Evolutionary conservation across 768 basidiomycete species (phyloP).

Genomic region (Hygrophorus russula): DNA sequence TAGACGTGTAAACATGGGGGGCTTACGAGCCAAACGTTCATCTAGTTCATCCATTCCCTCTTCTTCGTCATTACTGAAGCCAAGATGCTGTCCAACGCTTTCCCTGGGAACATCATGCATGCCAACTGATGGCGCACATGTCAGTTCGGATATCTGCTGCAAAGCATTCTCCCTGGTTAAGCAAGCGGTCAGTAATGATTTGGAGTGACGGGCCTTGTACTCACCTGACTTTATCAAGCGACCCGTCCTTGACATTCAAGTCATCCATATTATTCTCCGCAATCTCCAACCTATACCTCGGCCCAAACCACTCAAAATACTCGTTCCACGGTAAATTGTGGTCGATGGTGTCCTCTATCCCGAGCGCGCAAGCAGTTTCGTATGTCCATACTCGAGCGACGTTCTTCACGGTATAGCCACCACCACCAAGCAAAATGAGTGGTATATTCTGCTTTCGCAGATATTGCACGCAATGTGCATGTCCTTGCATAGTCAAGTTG

Average conservation of each 20-base stretch:
- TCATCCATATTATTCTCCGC: constrained; percentile 92
- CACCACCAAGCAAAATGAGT: constrained; percentile 88
- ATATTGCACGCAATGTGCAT: constrained; percentile 95
- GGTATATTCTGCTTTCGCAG: constrained; percentile 95
- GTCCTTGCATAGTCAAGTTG: constrained; percentile 95
- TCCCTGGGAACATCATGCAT: constrained; percentile 77
- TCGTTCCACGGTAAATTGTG: constrained; percentile 75
- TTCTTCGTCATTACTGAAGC: constrained; percentile 38
- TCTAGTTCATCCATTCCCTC: constrained; percentile 52
- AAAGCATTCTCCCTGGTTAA: constrained; percentile 23
- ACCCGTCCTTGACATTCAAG: constrained; percentile 70
- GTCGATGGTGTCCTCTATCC: constrained; percentile 68
- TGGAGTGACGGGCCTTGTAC: constrained; percentile 13
- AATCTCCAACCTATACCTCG: constrained; percentile 88
- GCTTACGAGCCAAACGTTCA: constrained; percentile 60
- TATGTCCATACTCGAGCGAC: constrained; percentile 97
- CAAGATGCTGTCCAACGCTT: constrained; percentile 52
- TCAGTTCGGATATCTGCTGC: constrained; percentile 32
- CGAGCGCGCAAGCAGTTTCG: constrained; percentile 94
- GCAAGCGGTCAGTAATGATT: background rate
- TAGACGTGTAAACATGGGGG: background rate
- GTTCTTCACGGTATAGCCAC: constrained; percentile 97
- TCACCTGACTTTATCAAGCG: constrained; percentile 70
- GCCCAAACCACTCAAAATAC: constrained; percentile 97
- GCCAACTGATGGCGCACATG: constrained; percentile 71